Base-by-base conservation (phyloP, 352 stramenopile species). In the Pythium guiyangense region DNA sequence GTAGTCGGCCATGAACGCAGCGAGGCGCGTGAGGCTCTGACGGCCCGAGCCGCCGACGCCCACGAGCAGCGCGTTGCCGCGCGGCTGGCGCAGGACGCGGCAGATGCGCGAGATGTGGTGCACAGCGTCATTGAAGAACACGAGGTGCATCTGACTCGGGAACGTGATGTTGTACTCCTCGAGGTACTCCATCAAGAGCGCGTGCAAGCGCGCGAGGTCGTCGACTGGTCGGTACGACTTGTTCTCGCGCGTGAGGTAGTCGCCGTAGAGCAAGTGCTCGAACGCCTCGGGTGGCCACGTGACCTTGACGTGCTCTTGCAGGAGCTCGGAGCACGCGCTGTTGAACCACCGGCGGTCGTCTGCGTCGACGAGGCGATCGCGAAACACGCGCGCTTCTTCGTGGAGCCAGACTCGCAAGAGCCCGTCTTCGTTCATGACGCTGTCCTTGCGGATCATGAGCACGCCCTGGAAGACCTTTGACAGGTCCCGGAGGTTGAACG, bases 81-180 rank as follows among this genome's bases (percentile, higher is more conserved):
- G 77, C 8, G 92, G 91, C 47, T 98, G 93, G 3, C 94, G 74
- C 11, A 98, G 65, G 22, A 98, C 90, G 20, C 95, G 85, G 57
- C 85, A 93, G 37, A 98, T 97, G 17, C 92, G 80, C 3, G 85
- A 95, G 26, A 98, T 92, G 61, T 98, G 95, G 34, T 96, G 79
- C 54, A 98, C 94, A 0, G 94, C 94, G 60, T 98, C 94, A 34
- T 84, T 86, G 63, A 98, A 98, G 63, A 98, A 97, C 15, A 98
- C 92, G 29, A 98, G 67, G 62, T 98, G 82, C 91, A 98, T 98
- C 40, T 94, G 84, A 42, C 75, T 94, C 14, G 91, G 81, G 57
- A 96, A 97, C 25, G 84, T 96, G 55, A 98, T 86, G 63, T 98
- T 98, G 65, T 97, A 98, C 70, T 98, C 92, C 60, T 98, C 92